A percentile compares a stretch with the other conserved stretches of the same genome.
Evolutionary conservation across 768 basidiomycete genomes (phyloP).

Genomic region (Tremella mesenterica): DNA sequence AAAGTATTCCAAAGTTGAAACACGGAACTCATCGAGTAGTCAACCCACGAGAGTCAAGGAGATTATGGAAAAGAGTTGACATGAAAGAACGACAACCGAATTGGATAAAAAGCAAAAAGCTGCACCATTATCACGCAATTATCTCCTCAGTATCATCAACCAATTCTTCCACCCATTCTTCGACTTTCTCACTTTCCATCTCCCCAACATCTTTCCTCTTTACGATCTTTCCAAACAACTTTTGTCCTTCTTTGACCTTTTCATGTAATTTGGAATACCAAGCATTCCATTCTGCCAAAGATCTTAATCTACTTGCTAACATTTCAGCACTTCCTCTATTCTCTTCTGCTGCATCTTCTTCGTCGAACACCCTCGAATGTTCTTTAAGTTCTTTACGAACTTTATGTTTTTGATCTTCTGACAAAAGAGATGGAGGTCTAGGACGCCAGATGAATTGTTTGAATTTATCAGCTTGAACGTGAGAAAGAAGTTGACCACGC

Average conservation of each 20-base stretch:
- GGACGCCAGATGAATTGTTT: conserved; percentile 99
- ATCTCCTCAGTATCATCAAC: conserved; percentile 85
- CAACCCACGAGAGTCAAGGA: too few species aligned
- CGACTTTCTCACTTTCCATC: conserved; percentile 74
- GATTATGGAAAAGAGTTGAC: too few species aligned
- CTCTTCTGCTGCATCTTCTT: conserved; percentile 93
- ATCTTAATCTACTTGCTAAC: conserved; percentile 74
- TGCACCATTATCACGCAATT: too few species aligned
- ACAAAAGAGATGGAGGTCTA: conserved; percentile 76
- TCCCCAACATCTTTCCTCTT: conserved; percentile 47
- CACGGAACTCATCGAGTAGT: too few species aligned
- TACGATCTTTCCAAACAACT: conserved; percentile 45
- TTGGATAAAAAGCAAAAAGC: too few species aligned
- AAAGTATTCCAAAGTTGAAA: too few species aligned
- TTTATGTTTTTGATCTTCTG: conserved; percentile 75
- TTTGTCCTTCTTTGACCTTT: conserved; percentile 55
- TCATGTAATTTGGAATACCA: conserved; percentile 71
- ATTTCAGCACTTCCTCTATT: conserved; percentile 90
- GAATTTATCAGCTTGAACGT: conserved; percentile 83
- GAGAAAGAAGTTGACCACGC: conserved; percentile 79
- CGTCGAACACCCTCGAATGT: conserved; percentile 83
- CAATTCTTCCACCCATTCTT: conserved; percentile 88
- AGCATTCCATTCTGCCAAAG: conserved; percentile 98
- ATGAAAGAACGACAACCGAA: too few species aligned
- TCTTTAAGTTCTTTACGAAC: conserved; percentile 84